Percentiles rank a stretch among this genome's conserved stretches.
These are phyloP conservation scores for Botrytis hyacinthi DNA, from an alignment of 2,329 filamentous ascomycete genomes.

Conservation along the genomic window DNA sequence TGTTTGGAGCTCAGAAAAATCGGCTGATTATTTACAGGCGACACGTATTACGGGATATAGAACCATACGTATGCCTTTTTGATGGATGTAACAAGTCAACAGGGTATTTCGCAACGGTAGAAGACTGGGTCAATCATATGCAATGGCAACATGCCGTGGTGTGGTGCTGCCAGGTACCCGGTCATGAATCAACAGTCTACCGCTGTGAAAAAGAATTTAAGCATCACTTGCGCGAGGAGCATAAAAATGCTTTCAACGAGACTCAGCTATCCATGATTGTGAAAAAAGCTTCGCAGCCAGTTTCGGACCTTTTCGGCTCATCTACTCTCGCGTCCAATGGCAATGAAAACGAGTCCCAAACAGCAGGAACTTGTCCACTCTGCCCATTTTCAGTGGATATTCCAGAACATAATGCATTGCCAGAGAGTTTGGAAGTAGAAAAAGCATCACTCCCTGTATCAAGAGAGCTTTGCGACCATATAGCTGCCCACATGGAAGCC, in stretches of 20 bases:
- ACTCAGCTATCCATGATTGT: conserved; percentile 2
- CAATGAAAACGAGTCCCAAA: not conserved
- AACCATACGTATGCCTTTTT: conserved; percentile 15
- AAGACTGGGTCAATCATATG: conserved; percentile 13
- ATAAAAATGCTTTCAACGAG: conserved; percentile 3
- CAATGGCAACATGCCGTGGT: conserved; percentile 14
- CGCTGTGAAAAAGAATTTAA: conserved; percentile 4
- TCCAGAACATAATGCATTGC: not conserved
- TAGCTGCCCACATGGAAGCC: conserved; percentile 8
- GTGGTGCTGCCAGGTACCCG: conserved; percentile 8
- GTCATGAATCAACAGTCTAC: conserved; percentile 6
- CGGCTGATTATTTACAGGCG: not conserved
- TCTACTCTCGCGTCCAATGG: not conserved
- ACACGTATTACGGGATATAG: conserved; percentile 11
- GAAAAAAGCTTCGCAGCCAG: not conserved
- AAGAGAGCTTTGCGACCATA: not conserved
- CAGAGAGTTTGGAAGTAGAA: not conserved
- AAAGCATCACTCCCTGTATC: not conserved
- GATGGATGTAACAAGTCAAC: conserved; percentile 1
- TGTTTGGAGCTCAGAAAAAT: not conserved
- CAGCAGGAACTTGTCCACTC: not conserved
- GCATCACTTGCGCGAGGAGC: not conserved
- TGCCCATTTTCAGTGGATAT: not conserved
- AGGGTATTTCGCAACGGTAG: not conserved
- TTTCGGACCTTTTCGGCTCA: not conserved